These are phyloP conservation scores for Talaromyces adpressus DNA, from an alignment of 495 filamentous ascomycete genomes.

Conservation along the genomic window DNA sequence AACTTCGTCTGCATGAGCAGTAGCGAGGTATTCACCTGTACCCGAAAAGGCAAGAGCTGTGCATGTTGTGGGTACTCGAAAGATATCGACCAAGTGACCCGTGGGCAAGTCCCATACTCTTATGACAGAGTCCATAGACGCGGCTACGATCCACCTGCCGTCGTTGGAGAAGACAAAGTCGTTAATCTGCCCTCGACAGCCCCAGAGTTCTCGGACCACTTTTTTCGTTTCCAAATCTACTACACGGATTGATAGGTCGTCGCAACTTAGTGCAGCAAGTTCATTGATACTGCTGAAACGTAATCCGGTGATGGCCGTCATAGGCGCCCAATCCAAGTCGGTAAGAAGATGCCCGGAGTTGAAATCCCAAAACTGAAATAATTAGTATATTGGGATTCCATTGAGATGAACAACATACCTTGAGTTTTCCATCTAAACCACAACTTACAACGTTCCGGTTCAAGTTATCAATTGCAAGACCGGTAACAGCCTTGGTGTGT, in stretches of 20 bases:
- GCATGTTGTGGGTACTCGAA: slow-evolving; percentile 67
- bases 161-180: slow-evolving; percentile 90
- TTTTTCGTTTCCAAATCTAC: slow-evolving; percentile 87
- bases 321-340: slow-evolving; percentile 79
- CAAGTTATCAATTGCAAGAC: slow-evolving; percentile 74
- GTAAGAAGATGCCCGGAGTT: slow-evolving; percentile 65
- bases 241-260: slow-evolving; percentile 80
- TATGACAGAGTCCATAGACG: slow-evolving; percentile 73
- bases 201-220: slow-evolving; percentile 89
- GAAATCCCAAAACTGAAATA: slow-evolving; percentile 80
- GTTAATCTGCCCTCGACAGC: slow-evolving; percentile 69
- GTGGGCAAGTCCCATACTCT: slow-evolving; percentile 95
- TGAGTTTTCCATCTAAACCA: slow-evolving; percentile 86
- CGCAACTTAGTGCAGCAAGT: slow-evolving; percentile 82
- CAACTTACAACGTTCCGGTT: slow-evolving; percentile 80
- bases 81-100: slow-evolving; percentile 85
- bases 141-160: slow-evolving; percentile 87
- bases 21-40: slow-evolving; percentile 89
- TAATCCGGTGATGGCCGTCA: slow-evolving; percentile 67
- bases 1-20: slow-evolving; percentile 73
- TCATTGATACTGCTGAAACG: slow-evolving; percentile 75
- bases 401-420: slow-evolving; percentile 30
- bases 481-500: slow-evolving; percentile 78
- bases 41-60: slow-evolving; percentile 79
- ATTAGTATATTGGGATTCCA: slow-evolving; percentile 9